These are phyloP conservation scores for Ceratocystis cacaofunesta DNA, from an alignment of 2,329 filamentous ascomycete species.

Conservation along the genomic window DNA sequence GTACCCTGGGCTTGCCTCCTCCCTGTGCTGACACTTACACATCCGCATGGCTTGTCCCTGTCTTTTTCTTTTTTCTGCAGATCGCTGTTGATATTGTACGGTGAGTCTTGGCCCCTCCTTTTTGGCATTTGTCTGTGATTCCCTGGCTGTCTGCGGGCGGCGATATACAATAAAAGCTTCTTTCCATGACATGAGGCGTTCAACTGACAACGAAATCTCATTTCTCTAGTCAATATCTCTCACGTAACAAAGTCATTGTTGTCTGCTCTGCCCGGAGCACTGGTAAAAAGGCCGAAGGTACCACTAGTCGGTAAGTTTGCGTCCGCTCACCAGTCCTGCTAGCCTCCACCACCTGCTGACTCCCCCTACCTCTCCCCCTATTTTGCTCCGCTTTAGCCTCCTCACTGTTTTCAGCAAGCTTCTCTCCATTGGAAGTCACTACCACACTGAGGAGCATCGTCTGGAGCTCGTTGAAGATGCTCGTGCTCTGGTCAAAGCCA, in stretches of 20 bases:
- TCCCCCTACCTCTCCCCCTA: background rate
- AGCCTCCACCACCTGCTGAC: background rate
- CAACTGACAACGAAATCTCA: background rate
- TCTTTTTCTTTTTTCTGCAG: slow-evolving; percentile 19
- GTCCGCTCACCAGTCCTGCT: background rate
- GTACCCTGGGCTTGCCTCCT: no score
- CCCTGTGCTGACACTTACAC: background rate
- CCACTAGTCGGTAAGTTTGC: slow-evolving; percentile 71
- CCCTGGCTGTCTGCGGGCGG: background rate
- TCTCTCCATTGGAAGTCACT: slow-evolving; percentile 36
- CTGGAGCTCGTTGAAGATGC: slow-evolving; percentile 47
- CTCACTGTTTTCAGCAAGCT: slow-evolving; percentile 46
- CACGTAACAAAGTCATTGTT: slow-evolving; percentile 63
- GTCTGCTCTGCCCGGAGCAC: slow-evolving; percentile 93
- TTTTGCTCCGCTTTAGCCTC: slow-evolving; percentile 25
- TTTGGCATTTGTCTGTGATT: background rate
- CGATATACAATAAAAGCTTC: no score
- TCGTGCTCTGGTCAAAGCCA: slow-evolving; percentile 60
- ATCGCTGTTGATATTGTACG: slow-evolving; percentile 32
- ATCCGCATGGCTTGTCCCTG: background rate
- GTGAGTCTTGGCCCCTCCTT: slow-evolving; percentile 21
- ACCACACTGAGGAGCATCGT: slow-evolving; percentile 38
- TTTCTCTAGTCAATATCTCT: slow-evolving; percentile 28
- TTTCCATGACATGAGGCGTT: no score
- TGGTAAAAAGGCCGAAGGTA: slow-evolving; percentile 86